A percentile compares a stretch with the other conserved stretches of the same genome.
phyloP scores from a whole-genome alignment of 2,329 filamentous ascomycete species.

The Calonectria pauciramosa region DNA sequence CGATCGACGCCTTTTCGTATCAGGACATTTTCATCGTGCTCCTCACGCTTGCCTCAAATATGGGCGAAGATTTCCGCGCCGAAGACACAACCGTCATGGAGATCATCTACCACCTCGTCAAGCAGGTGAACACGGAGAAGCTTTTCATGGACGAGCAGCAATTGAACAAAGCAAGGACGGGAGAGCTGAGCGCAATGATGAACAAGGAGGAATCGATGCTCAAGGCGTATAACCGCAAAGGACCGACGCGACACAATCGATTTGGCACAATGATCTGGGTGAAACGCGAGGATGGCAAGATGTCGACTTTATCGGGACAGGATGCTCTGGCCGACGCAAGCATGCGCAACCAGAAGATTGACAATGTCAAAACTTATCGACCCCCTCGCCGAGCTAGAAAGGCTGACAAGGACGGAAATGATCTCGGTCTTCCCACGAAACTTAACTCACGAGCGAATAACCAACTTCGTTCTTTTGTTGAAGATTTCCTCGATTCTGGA shows the following conservation, averaged over 20 bases:
- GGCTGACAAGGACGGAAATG: constrained; percentile 75
- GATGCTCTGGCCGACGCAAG: constrained; percentile 82
- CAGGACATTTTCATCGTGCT: constrained; percentile 92
- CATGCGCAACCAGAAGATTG: constrained; percentile 87
- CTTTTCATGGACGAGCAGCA: constrained; percentile 88
- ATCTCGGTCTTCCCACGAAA: constrained; percentile 81
- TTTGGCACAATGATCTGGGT: constrained; percentile 99
- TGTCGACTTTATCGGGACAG: constrained; percentile 90
- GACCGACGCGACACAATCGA: constrained; percentile 89
- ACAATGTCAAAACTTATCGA: constrained; percentile 90
- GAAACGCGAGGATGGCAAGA: constrained; percentile 85
- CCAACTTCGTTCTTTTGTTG: constrained; percentile 84
- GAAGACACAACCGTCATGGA: constrained; percentile 94
- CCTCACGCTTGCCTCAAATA: constrained; percentile 89
- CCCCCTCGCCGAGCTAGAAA: constrained; percentile 77
- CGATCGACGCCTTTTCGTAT: constrained; percentile 89
- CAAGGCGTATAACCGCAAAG: constrained; percentile 80
- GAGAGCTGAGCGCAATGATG: constrained; percentile 82
- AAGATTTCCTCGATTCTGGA: constrained; percentile 93
- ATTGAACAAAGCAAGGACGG: constrained; percentile 75
- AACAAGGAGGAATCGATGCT: constrained; percentile 88
- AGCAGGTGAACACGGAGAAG: constrained; percentile 86
- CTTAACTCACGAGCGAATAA: constrained; percentile 81
- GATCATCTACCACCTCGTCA: constrained; percentile 91
- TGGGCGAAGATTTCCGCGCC: constrained; percentile 91